Percentiles rank a stretch among this genome's conserved stretches.
Conservation (phyloP, 306 rosid species). For the Psophocarpus tetragonolobus region DNA sequence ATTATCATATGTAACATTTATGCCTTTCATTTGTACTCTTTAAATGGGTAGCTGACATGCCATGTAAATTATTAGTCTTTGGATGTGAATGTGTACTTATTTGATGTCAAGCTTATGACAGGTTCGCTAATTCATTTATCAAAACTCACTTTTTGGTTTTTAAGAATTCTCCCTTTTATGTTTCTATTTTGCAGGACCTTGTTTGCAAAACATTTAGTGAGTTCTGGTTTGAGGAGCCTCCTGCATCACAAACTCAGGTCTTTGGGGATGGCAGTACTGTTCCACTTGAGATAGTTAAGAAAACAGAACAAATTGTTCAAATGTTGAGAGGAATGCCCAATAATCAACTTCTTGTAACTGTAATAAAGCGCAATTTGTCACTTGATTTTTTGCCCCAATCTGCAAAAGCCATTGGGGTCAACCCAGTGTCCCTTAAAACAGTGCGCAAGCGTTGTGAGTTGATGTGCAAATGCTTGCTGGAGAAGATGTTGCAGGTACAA, state of each 20-base stretch:
- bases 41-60: neutral
- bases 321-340: constrained; percentile 83
- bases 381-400: constrained; percentile 98
- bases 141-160: neutral
- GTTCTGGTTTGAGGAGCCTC: constrained; percentile 98
- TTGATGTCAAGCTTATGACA: constrained; percentile 8
- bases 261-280: constrained; percentile 88
- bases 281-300: constrained; percentile 85
- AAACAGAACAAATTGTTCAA: constrained; percentile 95
- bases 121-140: neutral
- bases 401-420: constrained; percentile 84
- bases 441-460: constrained; percentile 95
- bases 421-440: constrained; percentile 70
- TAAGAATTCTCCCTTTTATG: constrained; percentile 16
- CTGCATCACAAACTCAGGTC: constrained; percentile 63
- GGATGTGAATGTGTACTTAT: constrained; percentile 9
- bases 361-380: constrained; percentile 87
- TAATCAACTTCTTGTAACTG: constrained; percentile 79
- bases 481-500: constrained; percentile 85
- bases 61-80: constrained; percentile 23
- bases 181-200: constrained; percentile 69
- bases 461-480: constrained; percentile 97
- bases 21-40: neutral
- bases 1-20: constrained; percentile 14
- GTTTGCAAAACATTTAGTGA: constrained; percentile 97